Evolutionary conservation across 495 filamentous ascomycete species (phyloP), one percentile per base, ranked within the genome.

Genomic region (Clavariopsis aquatica): DNA sequence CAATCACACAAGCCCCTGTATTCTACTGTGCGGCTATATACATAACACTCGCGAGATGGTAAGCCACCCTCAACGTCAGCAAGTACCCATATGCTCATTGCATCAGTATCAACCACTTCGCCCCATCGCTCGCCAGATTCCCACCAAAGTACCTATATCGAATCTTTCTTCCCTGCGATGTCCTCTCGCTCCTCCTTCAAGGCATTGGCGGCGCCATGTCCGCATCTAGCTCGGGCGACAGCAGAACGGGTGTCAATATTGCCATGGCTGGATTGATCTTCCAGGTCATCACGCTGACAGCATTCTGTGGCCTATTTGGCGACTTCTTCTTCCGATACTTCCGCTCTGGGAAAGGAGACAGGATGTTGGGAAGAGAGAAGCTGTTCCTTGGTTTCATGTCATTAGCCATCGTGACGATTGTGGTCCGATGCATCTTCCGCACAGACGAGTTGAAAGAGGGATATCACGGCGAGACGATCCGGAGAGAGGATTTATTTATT

Each of bases 401-500:
- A 10, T 15, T 59, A 34, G 58, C 65, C 2, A 64, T 54, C 5
- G 1, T 65, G 1, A 31, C 57, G 2, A 69, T 60, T 4, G n/a
- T 60, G 0, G 55, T 60, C 13, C 31, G 61, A 31, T 69, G 66
- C 49, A 19, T 20, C 13, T 65, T 59, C 22, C 61, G 60, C 24
- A 47, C 62, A 17, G 45, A 64, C 20, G 62, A 65, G 52, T 41
- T 69, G 2, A 65, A 54, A 22, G 29, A 69, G 7, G 66, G 66
- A 20, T 69, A 69, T 49, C 27, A 24, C 36, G 62, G 66, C 15
- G n/a, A 49, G 22, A 19, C 52, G 15, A 26, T 69, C n/a, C 36
- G 51, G 20, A 28, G 63, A 54, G 54, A 64, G 51, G 36, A 24
- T 17, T 28, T 69, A 6, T 69, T 69, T 49, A 65, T 65, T 61